Evolutionary conservation across 768 basidiomycete genomes (phyloP), one percentile per base, ranked within the genome.

Genomic region (Xerocomus brunneocitrinus): DNA sequence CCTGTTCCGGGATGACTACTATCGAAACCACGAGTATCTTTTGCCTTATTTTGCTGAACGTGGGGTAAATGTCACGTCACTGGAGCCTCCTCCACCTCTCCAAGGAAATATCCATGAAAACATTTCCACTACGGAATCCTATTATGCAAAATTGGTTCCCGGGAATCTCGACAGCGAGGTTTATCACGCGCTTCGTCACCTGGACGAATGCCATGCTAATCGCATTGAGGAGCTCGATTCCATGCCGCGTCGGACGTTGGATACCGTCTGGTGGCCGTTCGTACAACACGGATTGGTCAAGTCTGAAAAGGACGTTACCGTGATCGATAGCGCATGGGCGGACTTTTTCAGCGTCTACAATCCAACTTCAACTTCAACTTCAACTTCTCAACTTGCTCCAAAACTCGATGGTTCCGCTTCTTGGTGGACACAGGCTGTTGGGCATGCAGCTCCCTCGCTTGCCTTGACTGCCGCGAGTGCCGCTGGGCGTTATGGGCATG

Each of bases 361-460:
- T 50, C 67, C 66, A 57, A 36, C 61, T 50, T 47, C 43, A 24
- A 32, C 53, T 30, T 54, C 71, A 8, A 30, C 64, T 2, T 52
- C 65, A 49, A 44, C 42, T 47, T 82, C 69, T 50, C 76, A 74
- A 50, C 71, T 78, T 59, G 79, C 75, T 48, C 78, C 83, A 5
- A 83, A 90, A 58, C 81, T 93, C 58, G 95, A 98, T 63, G 87
- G 90, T 4, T 97, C 95, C 0, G 95, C 95, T 0, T 95, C 93
- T 10, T 98, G 95, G 95, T 98, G 95, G 93, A 98, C 94, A 0
- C 95, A 98, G 69, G 80, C 87, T 0, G 71, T 97, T 38, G 95
- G 95, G 0, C 95, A 98, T 62, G 85, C 82, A 0, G 73, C 87
- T 59, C 81, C 89, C 0, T 72, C 82, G 1, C 77, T 97, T 13